Conservation (phyloP, 768 basidiomycete species). For the Boletus subparvulus region DNA sequence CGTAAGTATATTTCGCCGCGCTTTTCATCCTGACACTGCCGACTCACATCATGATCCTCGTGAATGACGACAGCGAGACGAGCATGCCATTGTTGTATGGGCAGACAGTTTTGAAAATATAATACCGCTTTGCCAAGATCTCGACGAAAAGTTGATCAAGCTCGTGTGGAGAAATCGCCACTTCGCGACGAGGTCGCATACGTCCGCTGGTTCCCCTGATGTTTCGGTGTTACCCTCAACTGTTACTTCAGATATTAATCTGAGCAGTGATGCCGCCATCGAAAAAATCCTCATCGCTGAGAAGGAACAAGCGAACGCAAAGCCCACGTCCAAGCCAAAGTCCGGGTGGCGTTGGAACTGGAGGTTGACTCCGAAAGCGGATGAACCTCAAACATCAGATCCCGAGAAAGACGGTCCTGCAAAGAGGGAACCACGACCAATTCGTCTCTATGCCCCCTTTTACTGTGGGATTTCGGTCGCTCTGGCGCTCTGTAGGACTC, state of each 20-base stretch:
- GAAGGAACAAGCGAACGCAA: slow-evolving; percentile 2
- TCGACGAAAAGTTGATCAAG: slow-evolving; percentile 77
- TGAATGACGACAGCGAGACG: slow-evolving; percentile 59
- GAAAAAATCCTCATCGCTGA: slow-evolving; percentile 25
- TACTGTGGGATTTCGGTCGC: slow-evolving; percentile 68
- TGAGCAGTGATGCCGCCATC: slow-evolving; percentile 42
- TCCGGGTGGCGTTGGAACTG: slow-evolving; percentile 42
- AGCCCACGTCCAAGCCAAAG: not conserved
- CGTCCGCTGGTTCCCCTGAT: slow-evolving; percentile 25
- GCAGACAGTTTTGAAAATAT: slow-evolving; percentile 79
- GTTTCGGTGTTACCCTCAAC: slow-evolving; percentile 46
- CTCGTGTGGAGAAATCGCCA: slow-evolving; percentile 67
- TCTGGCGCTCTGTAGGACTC: slow-evolving; percentile 56
- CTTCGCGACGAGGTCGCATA: slow-evolving; percentile 6
- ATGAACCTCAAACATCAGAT: slow-evolving; percentile 13
- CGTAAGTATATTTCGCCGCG: slow-evolving; percentile 42
- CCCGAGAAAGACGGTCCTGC: slow-evolving; percentile 54
- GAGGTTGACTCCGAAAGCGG: slow-evolving; percentile 36
- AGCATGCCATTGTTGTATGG: slow-evolving; percentile 80
- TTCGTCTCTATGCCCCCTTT: slow-evolving; percentile 68
- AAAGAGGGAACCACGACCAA: slow-evolving; percentile 38
- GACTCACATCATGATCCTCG: not conserved
- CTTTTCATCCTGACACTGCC: not conserved
- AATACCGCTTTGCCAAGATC: slow-evolving; percentile 65
- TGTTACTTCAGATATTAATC: slow-evolving; percentile 51